These are phyloP conservation scores for Nidula niveotomentosa DNA, from an alignment of 1,284 basidiomycete genomes.

Conservation along the genomic window DNA sequence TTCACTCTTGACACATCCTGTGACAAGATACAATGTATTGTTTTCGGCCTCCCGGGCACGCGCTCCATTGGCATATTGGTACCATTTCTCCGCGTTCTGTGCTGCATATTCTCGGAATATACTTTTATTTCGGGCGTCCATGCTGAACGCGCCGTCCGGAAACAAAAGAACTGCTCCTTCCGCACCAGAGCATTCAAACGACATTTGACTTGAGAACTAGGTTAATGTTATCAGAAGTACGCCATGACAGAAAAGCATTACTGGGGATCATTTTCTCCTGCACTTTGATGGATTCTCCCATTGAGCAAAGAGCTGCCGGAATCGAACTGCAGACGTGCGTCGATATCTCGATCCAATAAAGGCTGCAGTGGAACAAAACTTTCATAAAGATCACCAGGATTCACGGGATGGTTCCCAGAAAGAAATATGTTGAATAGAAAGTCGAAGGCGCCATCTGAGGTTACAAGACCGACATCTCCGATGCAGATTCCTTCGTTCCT, in stretches of 20 bases:
- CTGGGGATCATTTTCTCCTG: background rate
- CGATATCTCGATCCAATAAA: constrained; percentile 2
- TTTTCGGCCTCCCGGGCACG: constrained; percentile 12
- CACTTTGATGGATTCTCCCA: background rate
- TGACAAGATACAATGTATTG: constrained; percentile 21
- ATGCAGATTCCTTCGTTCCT: constrained; percentile 12
- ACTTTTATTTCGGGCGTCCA: constrained; percentile 7
- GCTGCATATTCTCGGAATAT: constrained; percentile 12
- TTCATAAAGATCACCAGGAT: constrained; percentile 9
- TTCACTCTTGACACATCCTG: constrained; percentile 18
- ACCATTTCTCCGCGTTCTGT: constrained; percentile 17
- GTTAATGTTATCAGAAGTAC: no score
- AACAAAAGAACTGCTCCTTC: constrained; percentile 19
- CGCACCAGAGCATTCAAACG: constrained; percentile 10
- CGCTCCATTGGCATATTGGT: constrained; percentile 12
- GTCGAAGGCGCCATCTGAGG: constrained; percentile 19
- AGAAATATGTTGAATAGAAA: constrained; percentile 27
- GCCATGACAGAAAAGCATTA: background rate
- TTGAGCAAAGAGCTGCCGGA: background rate
- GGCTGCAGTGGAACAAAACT: constrained; percentile 7
- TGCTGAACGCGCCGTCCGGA: constrained; percentile 14
- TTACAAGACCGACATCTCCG: constrained; percentile 26
- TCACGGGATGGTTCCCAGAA: constrained; percentile 12
- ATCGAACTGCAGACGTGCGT: background rate
- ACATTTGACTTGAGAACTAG: constrained; percentile 2